Base-by-base conservation (phyloP, 176 grass and related monocot species). In the Oryza punctata region DNA sequence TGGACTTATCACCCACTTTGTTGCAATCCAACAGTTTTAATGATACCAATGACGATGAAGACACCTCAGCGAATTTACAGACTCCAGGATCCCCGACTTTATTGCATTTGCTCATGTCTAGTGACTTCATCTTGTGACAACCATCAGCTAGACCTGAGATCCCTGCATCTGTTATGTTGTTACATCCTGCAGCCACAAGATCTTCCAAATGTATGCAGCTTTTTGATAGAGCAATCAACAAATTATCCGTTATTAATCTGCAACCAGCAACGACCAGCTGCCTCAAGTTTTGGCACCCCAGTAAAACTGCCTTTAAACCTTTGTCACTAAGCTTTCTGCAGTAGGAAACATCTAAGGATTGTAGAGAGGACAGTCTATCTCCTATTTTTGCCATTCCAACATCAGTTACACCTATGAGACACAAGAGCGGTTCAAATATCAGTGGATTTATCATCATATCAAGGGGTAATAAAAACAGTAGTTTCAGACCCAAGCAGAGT, bases 61-160 rank as follows among this genome's bases (percentile, higher is more conserved):
- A 90, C 54, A 63, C 67, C 69, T 93, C 88, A 41, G 91, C 84
- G 29, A 95, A 90, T 87, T 70, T 93, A 44, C 69, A 89, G 6
- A 98, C 14, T 86, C 96, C 92, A 43, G 45, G 29, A 90, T 95
- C 93, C 19, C 86, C 83, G 78, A 98, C 86, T 85, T 98, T 93
- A 44, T 65, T 87, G 85, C 96, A 98, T 77, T 95, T 95, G 76
- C 89, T 98, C 82, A 98, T 40, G 77, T 98, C 96, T 66, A 98
- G 69, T 28, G 43, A 67, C 71, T 87, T 94, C 25, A 98, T 92
- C 84, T 73, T 33, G 68, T 13, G 87, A 67, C 93, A 90, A n/a
- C 93, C 96, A 66, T 92, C 77, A 12, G 93, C 87, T 38, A 98
- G 85, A 47, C 66, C 59, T 63, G 79, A 85, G 74, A 98, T 86